phyloP scores from a whole-genome alignment of 768 basidiomycete genomes.

The Coprinellus aureogranulatus region DNA sequence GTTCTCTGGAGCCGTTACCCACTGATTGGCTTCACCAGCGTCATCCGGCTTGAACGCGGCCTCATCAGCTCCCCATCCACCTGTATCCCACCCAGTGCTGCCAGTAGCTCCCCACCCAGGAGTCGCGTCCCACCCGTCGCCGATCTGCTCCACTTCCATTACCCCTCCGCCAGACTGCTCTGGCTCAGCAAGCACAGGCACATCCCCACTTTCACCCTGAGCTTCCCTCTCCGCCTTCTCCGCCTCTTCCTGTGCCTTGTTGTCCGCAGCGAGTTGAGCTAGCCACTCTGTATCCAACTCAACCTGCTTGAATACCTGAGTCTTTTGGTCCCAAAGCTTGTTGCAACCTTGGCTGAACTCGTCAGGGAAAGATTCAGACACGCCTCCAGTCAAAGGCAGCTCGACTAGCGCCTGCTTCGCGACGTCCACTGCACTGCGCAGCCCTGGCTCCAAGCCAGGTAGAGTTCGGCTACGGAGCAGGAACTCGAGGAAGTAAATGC shows the following conservation, averaged over 20 bases:
- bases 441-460: slow-evolving; percentile 40
- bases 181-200: too few species aligned
- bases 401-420: slow-evolving; percentile 43
- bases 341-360: slow-evolving; percentile 48
- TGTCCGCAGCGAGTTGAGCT: background rate
- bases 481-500: slow-evolving; percentile 46
- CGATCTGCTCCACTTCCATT: too few species aligned
- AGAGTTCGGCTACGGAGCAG: slow-evolving; percentile 43
- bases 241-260: background rate
- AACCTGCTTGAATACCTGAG: slow-evolving; percentile 22
- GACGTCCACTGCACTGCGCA: slow-evolving; percentile 47
- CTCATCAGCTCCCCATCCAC: slow-evolving; percentile 1
- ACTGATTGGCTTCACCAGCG: background rate
- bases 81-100: background rate
- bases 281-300: background rate
- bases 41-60: background rate
- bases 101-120: slow-evolving; percentile 1
- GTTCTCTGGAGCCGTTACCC: background rate
- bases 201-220: too few species aligned
- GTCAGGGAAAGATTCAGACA: slow-evolving; percentile 47
- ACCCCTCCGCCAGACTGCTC: too few species aligned
- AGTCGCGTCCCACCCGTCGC: background rate
- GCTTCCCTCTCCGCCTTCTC: background rate
- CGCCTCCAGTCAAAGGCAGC: slow-evolving; percentile 45
- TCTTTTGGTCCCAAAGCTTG: slow-evolving; percentile 47